Conservation (phyloP, 2,329 filamentous ascomycete genomes). For the Neonectria ditissima region DNA sequence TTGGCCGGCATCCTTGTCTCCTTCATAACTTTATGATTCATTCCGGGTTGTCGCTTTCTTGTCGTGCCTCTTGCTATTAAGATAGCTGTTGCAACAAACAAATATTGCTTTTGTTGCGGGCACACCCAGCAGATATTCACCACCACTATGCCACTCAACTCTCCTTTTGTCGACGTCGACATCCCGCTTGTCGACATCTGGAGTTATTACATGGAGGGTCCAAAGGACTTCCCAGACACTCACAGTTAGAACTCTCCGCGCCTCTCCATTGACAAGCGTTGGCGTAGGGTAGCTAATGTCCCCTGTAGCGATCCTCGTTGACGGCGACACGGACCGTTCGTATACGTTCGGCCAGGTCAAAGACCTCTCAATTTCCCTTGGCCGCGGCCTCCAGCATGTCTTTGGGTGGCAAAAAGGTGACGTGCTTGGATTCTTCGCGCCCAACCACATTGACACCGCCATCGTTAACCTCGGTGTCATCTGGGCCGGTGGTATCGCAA, state of each 20-base stretch:
- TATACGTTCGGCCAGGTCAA: conserved; percentile 80
- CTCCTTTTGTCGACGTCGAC: conserved; percentile 71
- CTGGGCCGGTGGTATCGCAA: conserved; percentile 85
- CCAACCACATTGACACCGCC: conserved; percentile 88
- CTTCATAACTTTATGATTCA: too few relatives aligned
- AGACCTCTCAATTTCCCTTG: conserved; percentile 77
- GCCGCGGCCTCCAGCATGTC: conserved; percentile 77
- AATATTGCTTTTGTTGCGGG: too few relatives aligned
- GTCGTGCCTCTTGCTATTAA: neutral
- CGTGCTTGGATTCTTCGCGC: conserved; percentile 83
- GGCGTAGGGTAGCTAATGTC: conserved; percentile 11
- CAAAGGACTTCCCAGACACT: conserved; percentile 77
- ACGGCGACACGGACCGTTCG: conserved; percentile 73
- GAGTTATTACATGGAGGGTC: conserved; percentile 78
- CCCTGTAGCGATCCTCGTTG: conserved; percentile 77
- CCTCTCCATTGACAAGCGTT: too few relatives aligned
- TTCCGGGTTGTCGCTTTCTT: too few relatives aligned
- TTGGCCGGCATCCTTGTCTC: too few relatives aligned
- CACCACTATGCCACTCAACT: conserved; percentile 75
- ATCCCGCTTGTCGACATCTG: conserved; percentile 84
- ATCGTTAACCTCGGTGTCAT: conserved; percentile 80
- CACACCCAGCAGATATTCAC: too few relatives aligned
- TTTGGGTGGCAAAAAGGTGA: conserved; percentile 88
- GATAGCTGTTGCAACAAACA: too few relatives aligned
- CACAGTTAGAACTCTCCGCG: conserved; percentile 67